Evolutionary conservation across 208 protist species (phyloP).

Genomic region (Trypanosoma melophagium): DNA sequence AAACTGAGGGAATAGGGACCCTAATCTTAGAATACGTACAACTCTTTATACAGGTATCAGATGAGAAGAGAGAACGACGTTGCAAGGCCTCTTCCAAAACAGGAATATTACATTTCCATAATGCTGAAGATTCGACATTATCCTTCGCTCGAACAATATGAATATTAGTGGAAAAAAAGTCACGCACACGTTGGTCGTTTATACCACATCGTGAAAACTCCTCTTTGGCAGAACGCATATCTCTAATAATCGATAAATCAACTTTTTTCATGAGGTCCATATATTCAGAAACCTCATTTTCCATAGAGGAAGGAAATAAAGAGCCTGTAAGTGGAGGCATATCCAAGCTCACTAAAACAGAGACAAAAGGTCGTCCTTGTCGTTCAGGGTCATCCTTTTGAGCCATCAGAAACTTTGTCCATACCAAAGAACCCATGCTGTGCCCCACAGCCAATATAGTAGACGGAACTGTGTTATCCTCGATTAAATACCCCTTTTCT

Average conservation of each 20-base stretch:
- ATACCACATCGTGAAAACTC: slow-evolving; percentile 61
- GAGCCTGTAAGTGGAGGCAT: slow-evolving; percentile 46
- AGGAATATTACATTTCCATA: slow-evolving; percentile 57
- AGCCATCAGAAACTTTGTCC: slow-evolving; percentile 52
- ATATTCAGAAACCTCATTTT: slow-evolving; percentile 33
- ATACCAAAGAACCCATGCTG: slow-evolving; percentile 64
- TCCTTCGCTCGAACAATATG: slow-evolving; percentile 21
- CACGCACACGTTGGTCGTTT: slow-evolving; percentile 36
- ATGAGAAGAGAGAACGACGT: slow-evolving; percentile 41
- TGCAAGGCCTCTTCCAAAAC: slow-evolving; percentile 42
- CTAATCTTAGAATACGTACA: background rate
- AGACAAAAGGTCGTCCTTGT: slow-evolving; percentile 5
- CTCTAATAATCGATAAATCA: slow-evolving; percentile 31
- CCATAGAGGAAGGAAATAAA: slow-evolving; percentile 29
- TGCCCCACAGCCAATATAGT: slow-evolving; percentile 53
- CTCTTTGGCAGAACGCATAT: slow-evolving; percentile 45
- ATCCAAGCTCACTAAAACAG: slow-evolving; percentile 50
- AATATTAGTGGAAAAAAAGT: slow-evolving; percentile 58
- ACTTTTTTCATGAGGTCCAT: slow-evolving; percentile 47
- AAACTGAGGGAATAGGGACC: slow-evolving; percentile 50
- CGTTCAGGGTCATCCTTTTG: slow-evolving; percentile 3
- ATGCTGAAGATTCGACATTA: slow-evolving; percentile 1
- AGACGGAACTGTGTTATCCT: slow-evolving; percentile 5
- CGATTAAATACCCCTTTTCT: background rate
- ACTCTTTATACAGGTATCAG: slow-evolving; percentile 7